Percentiles rank a stretch among this genome's conserved stretches.
Conservation (phyloP, 1,284 basidiomycete species). For the Pseudomicrostroma phylloplanum region DNA sequence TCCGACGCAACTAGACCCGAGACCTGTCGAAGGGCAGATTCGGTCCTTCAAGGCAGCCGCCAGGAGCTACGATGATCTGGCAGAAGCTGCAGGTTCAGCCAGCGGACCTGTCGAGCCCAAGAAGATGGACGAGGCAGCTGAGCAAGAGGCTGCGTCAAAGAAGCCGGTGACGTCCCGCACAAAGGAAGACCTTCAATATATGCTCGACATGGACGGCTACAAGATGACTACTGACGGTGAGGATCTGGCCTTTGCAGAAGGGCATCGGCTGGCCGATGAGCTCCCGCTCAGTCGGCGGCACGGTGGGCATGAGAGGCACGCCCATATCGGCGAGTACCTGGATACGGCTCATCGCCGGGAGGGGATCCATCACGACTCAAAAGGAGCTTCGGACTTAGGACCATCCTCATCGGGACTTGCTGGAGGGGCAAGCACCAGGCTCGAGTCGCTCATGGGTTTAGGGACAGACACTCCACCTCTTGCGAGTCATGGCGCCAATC, state of each 20-base stretch:
- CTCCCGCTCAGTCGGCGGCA: slow-evolving; percentile 40
- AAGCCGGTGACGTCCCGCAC: slow-evolving; percentile 3
- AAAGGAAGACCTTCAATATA: slow-evolving; percentile 21
- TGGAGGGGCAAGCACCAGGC: background rate
- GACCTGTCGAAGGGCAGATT: background rate
- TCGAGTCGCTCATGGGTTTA: background rate
- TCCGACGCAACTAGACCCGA: slow-evolving; percentile 7
- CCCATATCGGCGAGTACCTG: slow-evolving; percentile 3
- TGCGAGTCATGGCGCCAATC: background rate
- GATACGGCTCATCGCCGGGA: slow-evolving; percentile 3
- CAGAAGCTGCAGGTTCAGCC: too few relatives aligned
- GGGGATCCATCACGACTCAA: background rate
- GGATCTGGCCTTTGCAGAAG: slow-evolving; percentile 34
- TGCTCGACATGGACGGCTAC: slow-evolving; percentile 50
- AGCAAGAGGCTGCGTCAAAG: slow-evolving; percentile 9
- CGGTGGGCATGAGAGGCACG: slow-evolving; percentile 29
- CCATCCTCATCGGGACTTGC: background rate
- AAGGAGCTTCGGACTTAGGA: background rate
- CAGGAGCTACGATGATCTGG: too few relatives aligned
- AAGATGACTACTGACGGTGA: slow-evolving; percentile 46
- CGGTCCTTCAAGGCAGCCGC: too few relatives aligned
- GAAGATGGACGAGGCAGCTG: slow-evolving; percentile 1
- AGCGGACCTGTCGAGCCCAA: too few relatives aligned
- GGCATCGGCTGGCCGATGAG: slow-evolving; percentile 43
- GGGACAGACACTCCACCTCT: background rate